Percentiles rank a stretch among this genome's conserved stretches.
Evolutionary conservation across 23 red algal species (phyloP).

Genomic region (Chondrus crispus): DNA sequence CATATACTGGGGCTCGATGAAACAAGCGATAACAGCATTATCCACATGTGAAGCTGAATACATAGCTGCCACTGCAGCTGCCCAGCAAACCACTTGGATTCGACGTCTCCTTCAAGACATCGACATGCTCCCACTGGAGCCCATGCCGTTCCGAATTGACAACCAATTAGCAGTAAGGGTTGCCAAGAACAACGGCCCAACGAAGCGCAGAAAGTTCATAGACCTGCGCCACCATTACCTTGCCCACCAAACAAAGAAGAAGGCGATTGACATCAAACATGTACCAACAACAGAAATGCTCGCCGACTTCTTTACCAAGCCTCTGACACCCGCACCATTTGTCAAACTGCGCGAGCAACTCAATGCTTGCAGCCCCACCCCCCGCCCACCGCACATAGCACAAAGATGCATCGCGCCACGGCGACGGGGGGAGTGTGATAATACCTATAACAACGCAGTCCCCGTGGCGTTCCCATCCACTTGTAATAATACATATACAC

Average conservation of each 20-base stretch:
- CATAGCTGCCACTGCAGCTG: background rate
- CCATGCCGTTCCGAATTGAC: background rate
- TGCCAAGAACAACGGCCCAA: background rate
- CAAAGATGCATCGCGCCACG: too few species aligned
- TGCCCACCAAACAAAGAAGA: background rate
- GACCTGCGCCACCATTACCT: background rate
- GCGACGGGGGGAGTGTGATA: too few species aligned
- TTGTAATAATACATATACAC: too few species aligned
- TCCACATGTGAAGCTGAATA: background rate
- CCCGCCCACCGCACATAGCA: too few species aligned
- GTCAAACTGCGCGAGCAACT: too few species aligned
- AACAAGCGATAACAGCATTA: background rate
- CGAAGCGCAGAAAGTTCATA: background rate
- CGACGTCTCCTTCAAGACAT: background rate
- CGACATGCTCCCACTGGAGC: background rate
- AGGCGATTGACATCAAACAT: background rate
- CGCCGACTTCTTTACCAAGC: too few species aligned
- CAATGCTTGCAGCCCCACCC: too few species aligned
- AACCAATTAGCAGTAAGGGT: background rate
- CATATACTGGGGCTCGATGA: background rate
- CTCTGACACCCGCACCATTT: too few species aligned
- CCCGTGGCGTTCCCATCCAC: too few species aligned
- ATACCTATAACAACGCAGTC: too few species aligned
- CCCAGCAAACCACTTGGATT: background rate
- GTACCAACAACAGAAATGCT: background rate